phyloP scores from a whole-genome alignment of 306 rosid genomes.

The Ormosia semicastrata region DNA sequence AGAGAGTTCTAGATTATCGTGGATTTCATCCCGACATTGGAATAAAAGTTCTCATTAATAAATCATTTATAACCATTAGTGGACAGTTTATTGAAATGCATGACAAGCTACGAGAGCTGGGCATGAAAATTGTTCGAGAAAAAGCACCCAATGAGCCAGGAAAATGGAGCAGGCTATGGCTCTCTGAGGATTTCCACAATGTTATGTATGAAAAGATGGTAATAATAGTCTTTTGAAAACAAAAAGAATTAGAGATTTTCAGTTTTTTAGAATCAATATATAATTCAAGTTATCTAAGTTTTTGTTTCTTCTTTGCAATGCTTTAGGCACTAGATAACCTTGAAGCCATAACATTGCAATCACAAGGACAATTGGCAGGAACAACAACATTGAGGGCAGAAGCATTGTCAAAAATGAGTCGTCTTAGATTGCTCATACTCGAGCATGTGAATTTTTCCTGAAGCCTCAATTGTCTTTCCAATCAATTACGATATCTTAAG shows the following conservation, averaged over 20 bases:
- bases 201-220: not conserved
- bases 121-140: slow-evolving; percentile 1
- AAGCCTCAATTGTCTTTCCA: not conserved
- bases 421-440: slow-evolving; percentile 7
- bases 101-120: not conserved
- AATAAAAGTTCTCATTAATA: not conserved
- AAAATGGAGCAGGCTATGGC: slow-evolving; percentile 34
- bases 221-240: not conserved
- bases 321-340: not conserved
- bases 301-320: not conserved
- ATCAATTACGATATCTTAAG: slow-evolving; percentile 11
- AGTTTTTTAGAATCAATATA: not conserved
- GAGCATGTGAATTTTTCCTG: not conserved
- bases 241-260: not conserved
- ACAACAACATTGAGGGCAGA: not conserved
- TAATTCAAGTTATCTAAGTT: not conserved
- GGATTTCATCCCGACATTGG: slow-evolving; percentile 15
- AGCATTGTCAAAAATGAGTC: slow-evolving; percentile 18
- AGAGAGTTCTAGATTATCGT: not conserved
- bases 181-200: not conserved
- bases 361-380: too few species aligned
- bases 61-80: not conserved
- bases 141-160: not conserved
- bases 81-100: not conserved
- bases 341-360: not conserved